Base-by-base conservation (phyloP, 1,284 basidiomycete species). In the Papiliotrema nemorosa region DNA sequence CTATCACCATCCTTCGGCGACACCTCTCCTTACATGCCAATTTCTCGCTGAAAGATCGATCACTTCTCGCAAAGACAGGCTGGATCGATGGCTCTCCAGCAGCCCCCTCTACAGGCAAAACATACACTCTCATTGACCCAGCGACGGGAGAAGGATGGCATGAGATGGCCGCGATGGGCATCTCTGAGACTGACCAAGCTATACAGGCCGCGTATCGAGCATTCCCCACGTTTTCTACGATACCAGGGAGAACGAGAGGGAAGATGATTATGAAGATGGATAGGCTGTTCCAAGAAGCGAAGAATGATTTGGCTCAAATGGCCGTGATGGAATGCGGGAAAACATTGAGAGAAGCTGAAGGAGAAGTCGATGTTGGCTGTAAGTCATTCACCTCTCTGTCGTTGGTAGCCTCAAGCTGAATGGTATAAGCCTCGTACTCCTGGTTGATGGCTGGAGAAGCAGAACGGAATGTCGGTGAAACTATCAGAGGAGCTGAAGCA, bases 271-370 rank as follows among this genome's bases (percentile, higher is more conserved):
- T 39, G 43, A 25, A 35, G 47, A 29, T 25, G 45, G 44, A 39
- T 21, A 26, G 41, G 27, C 41, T 43, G 22, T 46, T 10, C 33
- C 13, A 14, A 6, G 13, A 46, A 4, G 34, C 29, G 47, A 61
- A 57, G 59, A 50, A 55, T 24, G 59, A 61, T 48, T 49, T 61
- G 33, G 54, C 59, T 31, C 53, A 51, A 43, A 39, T 61, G 6
- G 39, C 50, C 24, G 49, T 50, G 22, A 48, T 61, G 47, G 90
- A 94, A 75, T 93, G 92, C 59, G 90, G 90, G 31, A 94, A 94
- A 77, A 79, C 88, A 7, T 74, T 92, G 20, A 74, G 78, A 0
- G 89, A 93, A 59, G 86, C 82, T 21, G 87, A 86, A 78, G 82
- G 84, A 39, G 88, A 91, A 76, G 83, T 83, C 59, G 64, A 75